A percentile compares a stretch with the other conserved stretches of the same genome.
Conservation (phyloP, 2,329 filamentous ascomycete genomes). For the Septoria linicola region DNA sequence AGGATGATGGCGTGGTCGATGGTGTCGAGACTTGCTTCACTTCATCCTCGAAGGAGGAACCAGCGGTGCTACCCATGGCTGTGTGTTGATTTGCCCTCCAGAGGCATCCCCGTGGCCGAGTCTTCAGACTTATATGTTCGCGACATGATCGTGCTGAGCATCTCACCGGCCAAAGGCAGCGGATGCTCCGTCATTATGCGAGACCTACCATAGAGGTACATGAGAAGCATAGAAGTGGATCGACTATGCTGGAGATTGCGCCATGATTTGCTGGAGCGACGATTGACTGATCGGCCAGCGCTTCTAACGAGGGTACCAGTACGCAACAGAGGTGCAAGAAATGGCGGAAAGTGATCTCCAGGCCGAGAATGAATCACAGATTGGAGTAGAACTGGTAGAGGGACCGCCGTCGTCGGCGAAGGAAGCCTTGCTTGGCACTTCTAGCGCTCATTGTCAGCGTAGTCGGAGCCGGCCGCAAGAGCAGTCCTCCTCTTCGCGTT, state of each 20-base stretch:
- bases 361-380: no score
- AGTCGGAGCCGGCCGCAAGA: background rate
- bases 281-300: no score
- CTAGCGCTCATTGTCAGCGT: no score
- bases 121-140: background rate
- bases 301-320: no score
- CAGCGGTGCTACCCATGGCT: background rate
- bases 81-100: background rate
- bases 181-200: background rate
- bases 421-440: no score
- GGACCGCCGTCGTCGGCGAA: no score
- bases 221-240: background rate
- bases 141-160: background rate
- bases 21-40: slow-evolving; percentile 14
- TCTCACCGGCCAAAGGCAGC: background rate
- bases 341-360: no score
- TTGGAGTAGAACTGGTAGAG: no score
- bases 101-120: background rate
- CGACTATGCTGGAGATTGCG: background rate
- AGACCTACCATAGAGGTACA: background rate
- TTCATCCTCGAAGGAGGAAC: background rate
- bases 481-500: background rate
- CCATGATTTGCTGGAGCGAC: no score
- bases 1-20: slow-evolving; percentile 9
- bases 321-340: no score